phyloP scores from a whole-genome alignment of 768 basidiomycete species.

The Kwoniella europaea region DNA sequence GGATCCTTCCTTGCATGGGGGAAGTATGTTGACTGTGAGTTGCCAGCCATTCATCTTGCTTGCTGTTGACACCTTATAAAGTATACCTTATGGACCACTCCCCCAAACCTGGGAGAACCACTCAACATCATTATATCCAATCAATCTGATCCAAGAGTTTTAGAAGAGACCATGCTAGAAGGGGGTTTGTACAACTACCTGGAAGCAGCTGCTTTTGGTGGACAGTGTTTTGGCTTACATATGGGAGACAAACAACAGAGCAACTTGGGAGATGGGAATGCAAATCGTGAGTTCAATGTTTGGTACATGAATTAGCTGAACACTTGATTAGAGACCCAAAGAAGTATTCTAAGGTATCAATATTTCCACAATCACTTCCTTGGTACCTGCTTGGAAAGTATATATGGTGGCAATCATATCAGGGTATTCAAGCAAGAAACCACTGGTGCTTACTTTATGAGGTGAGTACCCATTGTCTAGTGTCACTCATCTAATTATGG shows the following conservation, averaged over 20 bases:
- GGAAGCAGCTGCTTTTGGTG: slow-evolving; percentile 27
- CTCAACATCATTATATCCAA: slow-evolving; percentile 36
- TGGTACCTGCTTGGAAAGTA: slow-evolving; percentile 32
- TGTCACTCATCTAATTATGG: too few relatives aligned
- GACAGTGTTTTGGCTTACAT: slow-evolving; percentile 31
- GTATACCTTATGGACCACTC: slow-evolving; percentile 18
- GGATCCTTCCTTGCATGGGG: slow-evolving; percentile 14
- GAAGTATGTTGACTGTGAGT: slow-evolving; percentile 31
- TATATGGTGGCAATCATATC: slow-evolving; percentile 37
- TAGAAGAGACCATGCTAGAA: slow-evolving; percentile 18
- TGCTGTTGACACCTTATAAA: neutral
- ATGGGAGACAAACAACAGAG: slow-evolving; percentile 25
- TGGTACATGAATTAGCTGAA: slow-evolving; percentile 4
- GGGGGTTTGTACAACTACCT: slow-evolving; percentile 39
- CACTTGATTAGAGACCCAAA: slow-evolving; percentile 24
- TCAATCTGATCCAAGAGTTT: slow-evolving; percentile 24
- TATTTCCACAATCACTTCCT: slow-evolving; percentile 32
- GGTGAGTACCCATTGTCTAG: slow-evolving; percentile 5
- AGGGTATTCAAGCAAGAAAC: slow-evolving; percentile 33
- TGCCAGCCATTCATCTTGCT: too few relatives aligned
- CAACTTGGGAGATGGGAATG: slow-evolving; percentile 34
- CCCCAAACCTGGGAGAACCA: slow-evolving; percentile 28
- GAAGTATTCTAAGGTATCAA: slow-evolving; percentile 28
- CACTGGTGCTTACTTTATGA: slow-evolving; percentile 36
- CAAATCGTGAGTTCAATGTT: slow-evolving; percentile 21